A percentile compares a stretch with the other conserved stretches of the same genome.
Conservation (phyloP, 1,284 basidiomycete species). For the Ustilago curta region DNA sequence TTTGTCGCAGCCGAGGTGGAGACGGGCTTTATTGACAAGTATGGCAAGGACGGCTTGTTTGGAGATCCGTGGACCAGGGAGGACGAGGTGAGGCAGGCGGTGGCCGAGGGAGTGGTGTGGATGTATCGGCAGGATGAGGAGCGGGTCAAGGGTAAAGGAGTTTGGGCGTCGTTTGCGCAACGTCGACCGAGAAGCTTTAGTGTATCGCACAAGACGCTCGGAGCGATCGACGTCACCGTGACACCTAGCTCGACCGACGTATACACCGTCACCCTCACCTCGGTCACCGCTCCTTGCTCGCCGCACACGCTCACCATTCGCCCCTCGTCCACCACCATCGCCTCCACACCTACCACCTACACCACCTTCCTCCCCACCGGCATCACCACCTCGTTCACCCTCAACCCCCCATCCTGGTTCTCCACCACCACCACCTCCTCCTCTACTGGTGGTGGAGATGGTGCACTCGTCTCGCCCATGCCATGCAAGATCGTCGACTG, state of each 20-base stretch:
- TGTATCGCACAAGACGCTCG: conserved; percentile 24
- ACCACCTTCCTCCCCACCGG: conserved; percentile 40
- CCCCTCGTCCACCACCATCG: conserved; percentile 2
- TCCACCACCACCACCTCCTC: conserved; percentile 9
- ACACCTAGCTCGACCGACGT: too few relatives aligned
- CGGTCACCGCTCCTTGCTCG: too few relatives aligned
- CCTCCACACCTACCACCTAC: conserved; percentile 10
- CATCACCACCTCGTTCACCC: conserved; percentile 9
- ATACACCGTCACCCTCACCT: conserved; percentile 9
- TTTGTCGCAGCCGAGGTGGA: conserved; percentile 88
- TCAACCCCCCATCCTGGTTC: conserved; percentile 27
- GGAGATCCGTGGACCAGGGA: conserved; percentile 29
- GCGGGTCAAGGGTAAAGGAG: conserved; percentile 74
- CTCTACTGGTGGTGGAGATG: background rate
- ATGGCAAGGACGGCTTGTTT: conserved; percentile 37
- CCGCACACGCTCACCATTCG: conserved; percentile 62
- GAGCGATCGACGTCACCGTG: conserved; percentile 12
- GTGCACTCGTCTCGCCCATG: conserved; percentile 37
- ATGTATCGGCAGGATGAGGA: conserved; percentile 12
- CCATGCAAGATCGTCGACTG: conserved; percentile 77
- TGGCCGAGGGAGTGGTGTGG: conserved; percentile 28
- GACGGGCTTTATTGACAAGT: conserved; percentile 84
- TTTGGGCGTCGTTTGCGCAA: conserved; percentile 11
- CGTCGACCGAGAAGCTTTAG: background rate
- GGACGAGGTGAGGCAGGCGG: conserved; percentile 18